Evolutionary conservation across 108 stramenopile genomes (phyloP), one percentile per base, ranked within the genome.

Genomic region (Cylindrotheca closterium): DNA sequence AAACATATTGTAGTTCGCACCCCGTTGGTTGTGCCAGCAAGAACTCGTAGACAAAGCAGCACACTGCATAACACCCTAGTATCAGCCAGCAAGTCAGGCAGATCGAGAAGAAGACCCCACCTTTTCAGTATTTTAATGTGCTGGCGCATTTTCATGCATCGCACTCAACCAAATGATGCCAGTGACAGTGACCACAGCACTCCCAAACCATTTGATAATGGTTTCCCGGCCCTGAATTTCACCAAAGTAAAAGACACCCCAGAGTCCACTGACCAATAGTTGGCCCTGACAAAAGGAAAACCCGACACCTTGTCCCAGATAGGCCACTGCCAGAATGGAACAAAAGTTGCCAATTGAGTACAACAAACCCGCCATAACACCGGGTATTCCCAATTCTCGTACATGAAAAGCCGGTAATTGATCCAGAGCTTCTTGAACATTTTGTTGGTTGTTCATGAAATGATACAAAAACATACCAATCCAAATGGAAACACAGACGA

Each of bases 271-370:
- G 0, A 80, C 52, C 8, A 84, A 52, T 22, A 78, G 68, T 42
- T 70, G 63, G 2, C 55, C 70, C 47, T 73, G 79, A 23, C 68
- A 56, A 34, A 78, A 50, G 29, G 51, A 79, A 66, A 84, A 87
- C 0, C 89, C 89, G 29, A 91, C 86, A 26, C 81, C 84, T 63
- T 91, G 80, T 0, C 86, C 89, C 7, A 91, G 69, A 58, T 81
- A 70, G 45, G 75, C 51, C 2, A 87, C 85, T 19, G 89, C 75
- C 3, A 91, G 47, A 51, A 91, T 91, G 42, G 65, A 65, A 34
- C 81, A 73, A 47, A 91, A 79, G 49, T 91, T 91, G 29, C 86
- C 89, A 56, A 91, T 61, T 37, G 72, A 75, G 68, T 80, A 88
- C 15, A 88, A 68, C 18, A 65, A 47, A 15, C 86, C 86, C 1